Evolutionary conservation across 2,329 filamentous ascomycete species (phyloP).

Genomic region (Basipetospora sp.): DNA sequence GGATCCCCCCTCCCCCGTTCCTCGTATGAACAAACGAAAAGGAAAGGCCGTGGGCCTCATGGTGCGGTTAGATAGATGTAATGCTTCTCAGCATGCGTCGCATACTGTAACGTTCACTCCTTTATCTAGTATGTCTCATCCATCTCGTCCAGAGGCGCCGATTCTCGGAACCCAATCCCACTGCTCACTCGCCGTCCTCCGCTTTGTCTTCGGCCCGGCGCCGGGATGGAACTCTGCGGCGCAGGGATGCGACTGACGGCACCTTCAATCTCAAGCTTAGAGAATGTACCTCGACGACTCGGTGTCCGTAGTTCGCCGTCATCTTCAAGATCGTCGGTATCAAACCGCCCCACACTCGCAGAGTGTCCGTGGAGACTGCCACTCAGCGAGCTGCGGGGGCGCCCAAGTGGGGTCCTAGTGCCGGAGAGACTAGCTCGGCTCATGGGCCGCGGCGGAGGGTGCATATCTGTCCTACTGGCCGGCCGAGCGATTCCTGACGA

Average conservation of each 20-base stretch:
- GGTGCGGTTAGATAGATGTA: too few species aligned
- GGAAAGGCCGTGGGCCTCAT: too few species aligned
- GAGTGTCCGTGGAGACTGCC: slow-evolving; percentile 46
- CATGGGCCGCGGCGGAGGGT: slow-evolving; percentile 41
- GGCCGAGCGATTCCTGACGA: slow-evolving; percentile 37
- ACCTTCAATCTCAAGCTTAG: slow-evolving; percentile 30
- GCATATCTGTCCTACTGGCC: slow-evolving; percentile 38
- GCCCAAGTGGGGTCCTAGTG: slow-evolving; percentile 49
- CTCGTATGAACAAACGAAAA: too few species aligned
- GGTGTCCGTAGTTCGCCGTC: slow-evolving; percentile 32
- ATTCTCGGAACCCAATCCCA: slow-evolving; percentile 13
- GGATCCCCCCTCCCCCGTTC: too few species aligned
- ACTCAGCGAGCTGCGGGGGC: slow-evolving; percentile 57
- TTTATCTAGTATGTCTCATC: slow-evolving; percentile 37
- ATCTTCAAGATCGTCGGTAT: slow-evolving; percentile 29
- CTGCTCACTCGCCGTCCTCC: slow-evolving; percentile 27
- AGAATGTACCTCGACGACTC: slow-evolving; percentile 39
- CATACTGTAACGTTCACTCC: too few species aligned
- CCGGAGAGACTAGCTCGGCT: slow-evolving; percentile 49
- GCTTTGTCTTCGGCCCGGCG: slow-evolving; percentile 29
- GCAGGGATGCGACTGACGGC: slow-evolving; percentile 24
- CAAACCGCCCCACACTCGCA: slow-evolving; percentile 41
- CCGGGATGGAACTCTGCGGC: slow-evolving; percentile 31
- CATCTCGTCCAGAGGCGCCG: slow-evolving; percentile 26
- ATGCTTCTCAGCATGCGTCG: too few species aligned